These are phyloP conservation scores for Oenanthe javanica DNA, from an alignment of 140 eudicot species.

Conservation along the genomic window DNA sequence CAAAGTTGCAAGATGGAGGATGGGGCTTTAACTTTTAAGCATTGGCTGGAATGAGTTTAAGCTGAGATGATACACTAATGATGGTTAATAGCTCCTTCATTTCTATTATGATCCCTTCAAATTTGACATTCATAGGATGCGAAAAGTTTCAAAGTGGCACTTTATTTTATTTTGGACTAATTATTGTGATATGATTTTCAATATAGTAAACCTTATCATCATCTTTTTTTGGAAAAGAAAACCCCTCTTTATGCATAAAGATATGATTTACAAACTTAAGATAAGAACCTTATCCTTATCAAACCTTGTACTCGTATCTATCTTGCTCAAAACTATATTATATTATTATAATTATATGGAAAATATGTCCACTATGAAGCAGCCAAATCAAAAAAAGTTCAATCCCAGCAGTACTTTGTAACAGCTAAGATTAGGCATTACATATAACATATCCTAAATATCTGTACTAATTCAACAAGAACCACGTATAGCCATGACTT, in stretches of 20 bases:
- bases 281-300: slow-evolving; percentile 4
- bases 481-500: neutral
- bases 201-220: neutral
- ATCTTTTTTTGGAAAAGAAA: neutral
- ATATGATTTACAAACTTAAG: neutral
- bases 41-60: neutral
- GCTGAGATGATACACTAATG: neutral
- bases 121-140: neutral
- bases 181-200: neutral
- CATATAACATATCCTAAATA: neutral
- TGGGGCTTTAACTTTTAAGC: no score
- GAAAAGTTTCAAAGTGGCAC: neutral
- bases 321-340: neutral
- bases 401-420: neutral
- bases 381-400: neutral
- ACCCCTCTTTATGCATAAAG: neutral
- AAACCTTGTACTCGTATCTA: slow-evolving; percentile 1
- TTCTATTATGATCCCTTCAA: neutral
- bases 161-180: neutral
- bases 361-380: neutral
- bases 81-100: neutral
- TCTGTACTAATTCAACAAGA: neutral
- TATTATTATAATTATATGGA: no score
- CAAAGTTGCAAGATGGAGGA: no score
- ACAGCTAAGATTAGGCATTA: neutral